phyloP scores from a whole-genome alignment of 495 filamentous ascomycete species.

The Penicillium waksmanii region DNA sequence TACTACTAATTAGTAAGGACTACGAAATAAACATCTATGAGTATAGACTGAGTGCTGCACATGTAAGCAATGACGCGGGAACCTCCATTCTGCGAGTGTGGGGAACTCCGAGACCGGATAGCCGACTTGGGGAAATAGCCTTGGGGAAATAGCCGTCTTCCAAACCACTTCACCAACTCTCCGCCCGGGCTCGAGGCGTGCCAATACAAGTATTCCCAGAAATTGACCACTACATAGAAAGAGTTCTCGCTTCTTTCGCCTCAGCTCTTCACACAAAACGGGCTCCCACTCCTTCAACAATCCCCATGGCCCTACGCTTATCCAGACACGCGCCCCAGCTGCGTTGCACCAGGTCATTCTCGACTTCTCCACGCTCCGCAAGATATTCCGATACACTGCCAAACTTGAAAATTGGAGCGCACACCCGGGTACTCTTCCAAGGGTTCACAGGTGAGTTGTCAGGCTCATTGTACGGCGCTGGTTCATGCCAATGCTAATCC shows the following conservation, averaged over 20 bases:
- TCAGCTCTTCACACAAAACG: background rate
- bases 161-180: conserved; percentile 1
- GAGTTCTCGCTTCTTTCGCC: background rate
- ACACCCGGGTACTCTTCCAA: conserved; percentile 85
- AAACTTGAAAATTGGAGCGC: conserved; percentile 75
- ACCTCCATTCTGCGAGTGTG: background rate
- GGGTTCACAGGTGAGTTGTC: conserved; percentile 73
- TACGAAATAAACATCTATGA: background rate
- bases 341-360: conserved; percentile 38
- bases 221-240: background rate
- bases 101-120: conserved; percentile 21
- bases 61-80: too few species aligned
- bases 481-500: background rate
- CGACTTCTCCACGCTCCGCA: conserved; percentile 35
- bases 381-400: conserved; percentile 67
- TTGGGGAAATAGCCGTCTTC: conserved; percentile 16
- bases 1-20: background rate
- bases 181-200: background rate
- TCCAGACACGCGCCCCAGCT: conserved; percentile 23
- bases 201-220: background rate
- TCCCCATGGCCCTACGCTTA: conserved; percentile 24
- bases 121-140: conserved; percentile 15
- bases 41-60: background rate
- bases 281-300: background rate
- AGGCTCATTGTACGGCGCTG: background rate